phyloP scores from a whole-genome alignment of 805 yeast genomes.

The Pichia ethanolica region DNA sequence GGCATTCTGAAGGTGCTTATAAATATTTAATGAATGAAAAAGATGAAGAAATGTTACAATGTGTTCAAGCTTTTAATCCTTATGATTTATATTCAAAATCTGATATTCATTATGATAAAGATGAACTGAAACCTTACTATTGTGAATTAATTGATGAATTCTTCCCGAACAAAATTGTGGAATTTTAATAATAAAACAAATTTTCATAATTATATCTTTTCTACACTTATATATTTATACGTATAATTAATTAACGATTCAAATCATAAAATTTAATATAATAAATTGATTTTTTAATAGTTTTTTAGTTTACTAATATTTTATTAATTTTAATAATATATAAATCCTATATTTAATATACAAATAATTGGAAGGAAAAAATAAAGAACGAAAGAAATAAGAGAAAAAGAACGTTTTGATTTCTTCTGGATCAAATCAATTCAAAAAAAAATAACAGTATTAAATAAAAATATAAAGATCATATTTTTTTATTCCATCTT shows the following conservation, averaged over 20 bases:
- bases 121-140: slow-evolving; percentile 50
- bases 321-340: no score
- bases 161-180: slow-evolving; percentile 50
- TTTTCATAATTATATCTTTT: not conserved
- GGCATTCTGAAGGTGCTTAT: slow-evolving; percentile 69
- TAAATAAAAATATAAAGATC: no score
- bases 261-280: no score
- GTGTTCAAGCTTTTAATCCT: slow-evolving; percentile 59
- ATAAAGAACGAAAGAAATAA: no score
- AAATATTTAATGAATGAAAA: slow-evolving; percentile 55
- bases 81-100: slow-evolving; percentile 63
- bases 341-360: no score
- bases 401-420: no score
- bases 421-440: no score
- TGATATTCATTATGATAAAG: slow-evolving; percentile 40
- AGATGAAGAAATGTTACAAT: slow-evolving; percentile 52
- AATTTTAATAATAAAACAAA: slow-evolving; percentile 32
- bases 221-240: not conserved
- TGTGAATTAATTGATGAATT: slow-evolving; percentile 58
- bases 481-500: not conserved
- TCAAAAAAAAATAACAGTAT: not conserved
- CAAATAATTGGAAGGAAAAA: no score
- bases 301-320: no score
- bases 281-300: no score
- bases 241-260: no score